A percentile compares a stretch with the other conserved stretches of the same genome.
phyloP scores from a whole-genome alignment of 495 filamentous ascomycete species.

The Sordaria brevicollis region DNA sequence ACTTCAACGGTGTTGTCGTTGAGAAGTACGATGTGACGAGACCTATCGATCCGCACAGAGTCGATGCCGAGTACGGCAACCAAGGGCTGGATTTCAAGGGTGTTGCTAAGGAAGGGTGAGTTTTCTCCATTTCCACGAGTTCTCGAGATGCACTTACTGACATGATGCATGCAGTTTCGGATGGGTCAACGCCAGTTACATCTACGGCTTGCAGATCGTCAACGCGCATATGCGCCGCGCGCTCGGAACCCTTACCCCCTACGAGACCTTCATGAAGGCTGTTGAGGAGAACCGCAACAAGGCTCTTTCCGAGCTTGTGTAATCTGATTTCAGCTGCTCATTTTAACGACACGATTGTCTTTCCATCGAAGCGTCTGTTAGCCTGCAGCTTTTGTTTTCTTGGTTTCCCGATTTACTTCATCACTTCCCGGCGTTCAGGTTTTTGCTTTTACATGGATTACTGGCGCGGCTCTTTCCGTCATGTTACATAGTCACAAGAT shows the following conservation, averaged over 20 bases:
- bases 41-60: conserved; percentile 76
- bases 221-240: conserved; percentile 78
- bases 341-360: background rate
- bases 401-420: background rate
- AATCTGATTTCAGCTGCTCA: background rate
- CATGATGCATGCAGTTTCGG: conserved; percentile 58
- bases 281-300: conserved; percentile 33
- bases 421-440: background rate
- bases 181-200: conserved; percentile 96
- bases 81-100: conserved; percentile 91
- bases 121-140: conserved; percentile 9
- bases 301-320: conserved; percentile 28
- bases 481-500: background rate
- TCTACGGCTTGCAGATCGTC: conserved; percentile 76
- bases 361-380: background rate
- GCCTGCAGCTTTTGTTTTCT: background rate
- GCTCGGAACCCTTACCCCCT: conserved; percentile 73
- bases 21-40: conserved; percentile 98
- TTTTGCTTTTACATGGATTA: background rate
- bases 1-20: conserved; percentile 94
- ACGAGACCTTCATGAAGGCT: conserved; percentile 58
- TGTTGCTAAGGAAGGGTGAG: conserved; percentile 90
- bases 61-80: conserved; percentile 95
- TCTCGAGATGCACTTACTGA: conserved; percentile 14
- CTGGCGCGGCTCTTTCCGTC: background rate